Base-by-base conservation (phyloP, 2,329 filamentous ascomycete genomes). In the Exophiala sp. region DNA sequence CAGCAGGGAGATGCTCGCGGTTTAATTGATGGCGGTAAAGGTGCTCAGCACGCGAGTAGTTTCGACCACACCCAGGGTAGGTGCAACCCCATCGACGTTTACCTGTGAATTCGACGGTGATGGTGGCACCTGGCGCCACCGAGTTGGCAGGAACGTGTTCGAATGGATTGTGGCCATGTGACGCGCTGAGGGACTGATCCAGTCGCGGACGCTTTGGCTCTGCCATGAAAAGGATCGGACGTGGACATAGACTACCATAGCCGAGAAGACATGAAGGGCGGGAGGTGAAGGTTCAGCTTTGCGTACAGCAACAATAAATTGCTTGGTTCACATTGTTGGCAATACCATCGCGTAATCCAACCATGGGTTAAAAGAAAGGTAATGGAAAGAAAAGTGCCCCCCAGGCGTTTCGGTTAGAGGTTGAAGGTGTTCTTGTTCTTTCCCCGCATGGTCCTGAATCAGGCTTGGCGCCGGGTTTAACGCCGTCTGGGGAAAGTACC, bases 1-100 rank as follows among this genome's bases (percentile, higher is more conserved):
- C 56, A 32, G 42, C 54, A 50, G 56, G 39, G 54, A 50, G 54
- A 36, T 33, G 76, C 84, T 69, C 78, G 90, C 87, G 92, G 69
- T 97, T 97, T 63, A 97, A 75, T 73, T 97, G 91, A 72, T 97
- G 92, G 41, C 92, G 85, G 74, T 96, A 96, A 75, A 97, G 77
- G 75, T 97, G 92, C 73, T 97, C 92, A 6, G 92, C 92, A 68
- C 92, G 83, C 16, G 91, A 96, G 70, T 97, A 97, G 68, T 87
- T 92, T 77, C 96, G 97, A 39, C 89, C 91, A 66, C 92, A 99
- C 38, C 87, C 89, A 60, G 88, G 85, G 55, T 90, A 83, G 3
- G 87, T 86, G 68, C 92, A 99, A 65, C 88, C 85, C 60, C 91
- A 92, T 65, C 59, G 57, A 14, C 57, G 57, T 44, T 51, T 44